Evolutionary conservation across 2,329 filamentous ascomycete genomes (phyloP).

Genomic region (Scedosporium dehoogii): DNA sequence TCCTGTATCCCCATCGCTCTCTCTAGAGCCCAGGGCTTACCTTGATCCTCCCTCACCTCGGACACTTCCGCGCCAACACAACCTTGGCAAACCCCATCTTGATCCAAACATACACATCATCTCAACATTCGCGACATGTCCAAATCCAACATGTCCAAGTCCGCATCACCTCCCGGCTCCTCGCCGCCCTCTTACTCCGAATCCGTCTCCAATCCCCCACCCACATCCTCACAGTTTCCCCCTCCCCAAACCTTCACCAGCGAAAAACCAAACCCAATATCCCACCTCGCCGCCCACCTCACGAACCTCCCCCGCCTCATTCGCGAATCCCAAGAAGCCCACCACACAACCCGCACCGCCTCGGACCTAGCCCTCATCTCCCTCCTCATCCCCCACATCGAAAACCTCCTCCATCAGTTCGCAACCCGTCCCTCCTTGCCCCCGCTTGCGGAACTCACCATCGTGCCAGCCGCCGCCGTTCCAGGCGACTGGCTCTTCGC

Average conservation of each 20-base stretch:
- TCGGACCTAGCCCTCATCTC: slow-evolving; percentile 29
- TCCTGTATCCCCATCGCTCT: no score
- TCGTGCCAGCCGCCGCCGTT: slow-evolving; percentile 34
- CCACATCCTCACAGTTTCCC: slow-evolving; percentile 2
- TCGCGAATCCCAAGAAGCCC: slow-evolving; percentile 21
- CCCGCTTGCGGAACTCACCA: slow-evolving; percentile 28
- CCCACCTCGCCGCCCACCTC: slow-evolving; percentile 25
- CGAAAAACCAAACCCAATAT: slow-evolving; percentile 13
- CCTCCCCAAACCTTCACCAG: slow-evolving; percentile 6
- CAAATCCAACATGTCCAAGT: no score
- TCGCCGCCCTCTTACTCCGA: neutral
- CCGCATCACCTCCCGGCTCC: neutral
- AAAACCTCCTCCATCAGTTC: slow-evolving; percentile 29
- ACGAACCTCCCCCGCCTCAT: slow-evolving; percentile 26
- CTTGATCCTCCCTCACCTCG: no score
- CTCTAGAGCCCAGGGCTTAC: no score
- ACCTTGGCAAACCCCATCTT: no score
- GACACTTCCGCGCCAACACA: no score
- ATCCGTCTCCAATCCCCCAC: slow-evolving; percentile 1
- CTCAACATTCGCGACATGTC: no score
- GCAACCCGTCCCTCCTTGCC: slow-evolving; percentile 21
- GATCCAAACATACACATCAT: no score
- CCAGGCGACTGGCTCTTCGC: slow-evolving; percentile 23
- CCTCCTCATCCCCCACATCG: slow-evolving; percentile 29
- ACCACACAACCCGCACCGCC: slow-evolving; percentile 22